These are phyloP conservation scores for Termitomyces sp. DNA, from an alignment of 768 basidiomycete species.

Conservation along the genomic window DNA sequence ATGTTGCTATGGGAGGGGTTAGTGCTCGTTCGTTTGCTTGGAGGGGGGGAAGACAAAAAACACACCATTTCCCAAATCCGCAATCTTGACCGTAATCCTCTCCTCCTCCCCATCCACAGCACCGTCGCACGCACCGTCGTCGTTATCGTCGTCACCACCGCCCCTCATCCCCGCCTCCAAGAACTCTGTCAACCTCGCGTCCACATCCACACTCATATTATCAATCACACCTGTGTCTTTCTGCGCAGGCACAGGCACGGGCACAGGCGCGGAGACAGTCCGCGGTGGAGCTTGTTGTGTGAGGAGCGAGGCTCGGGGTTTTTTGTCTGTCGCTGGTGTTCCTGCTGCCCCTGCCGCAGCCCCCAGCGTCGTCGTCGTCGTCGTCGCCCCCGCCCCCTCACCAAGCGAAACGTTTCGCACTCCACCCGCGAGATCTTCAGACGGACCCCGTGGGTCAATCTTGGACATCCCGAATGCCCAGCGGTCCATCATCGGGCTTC, in stretches of 20 bases:
- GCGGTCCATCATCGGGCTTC: conserved; percentile 67
- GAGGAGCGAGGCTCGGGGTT: conserved; percentile 63
- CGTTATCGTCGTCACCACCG: conserved; percentile 18
- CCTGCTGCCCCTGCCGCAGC: no score
- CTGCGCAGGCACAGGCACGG: conserved; percentile 17
- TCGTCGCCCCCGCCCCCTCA: neutral
- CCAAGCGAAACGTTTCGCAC: conserved; percentile 37
- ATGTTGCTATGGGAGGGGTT: conserved; percentile 52
- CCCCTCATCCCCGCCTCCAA: conserved; percentile 10
- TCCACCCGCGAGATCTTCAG: conserved; percentile 27
- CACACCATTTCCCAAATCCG: conserved; percentile 91
- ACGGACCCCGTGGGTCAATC: conserved; percentile 35
- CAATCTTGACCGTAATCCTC: conserved; percentile 97
- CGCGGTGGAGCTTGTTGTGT: conserved; percentile 39
- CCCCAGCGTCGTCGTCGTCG: no score
- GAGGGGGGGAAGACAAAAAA: no score
- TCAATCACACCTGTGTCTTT: neutral
- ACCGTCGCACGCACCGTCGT: neutral
- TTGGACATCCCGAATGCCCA: conserved; percentile 92
- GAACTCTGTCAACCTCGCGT: conserved; percentile 17
- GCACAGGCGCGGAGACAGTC: neutral
- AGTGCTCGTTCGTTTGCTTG: neutral
- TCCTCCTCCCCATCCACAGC: conserved; percentile 31
- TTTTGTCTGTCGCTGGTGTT: no score
- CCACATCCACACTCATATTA: conserved; percentile 13